Evolutionary conservation across 306 rosid genomes (phyloP), one percentile per base, ranked within the genome.

Genomic region (Luffa aegyptiaca): DNA sequence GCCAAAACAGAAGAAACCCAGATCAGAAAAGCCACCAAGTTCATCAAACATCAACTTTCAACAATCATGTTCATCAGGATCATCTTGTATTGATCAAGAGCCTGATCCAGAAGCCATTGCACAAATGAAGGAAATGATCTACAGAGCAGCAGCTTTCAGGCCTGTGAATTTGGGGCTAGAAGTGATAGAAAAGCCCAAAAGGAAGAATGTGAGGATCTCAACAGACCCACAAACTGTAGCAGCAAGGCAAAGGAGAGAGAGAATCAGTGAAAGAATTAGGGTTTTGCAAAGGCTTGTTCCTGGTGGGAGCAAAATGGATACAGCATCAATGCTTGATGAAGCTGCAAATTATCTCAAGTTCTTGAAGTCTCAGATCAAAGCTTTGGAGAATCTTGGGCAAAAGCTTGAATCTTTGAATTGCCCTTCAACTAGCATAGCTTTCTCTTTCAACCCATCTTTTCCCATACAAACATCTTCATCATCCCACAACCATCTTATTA

Each of bases 291-390:
- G 82, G 84, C 62, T 95, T 64, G 97, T 95, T 20, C 99, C 99
- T n/a, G 97, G 97, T 8, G 99, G 99, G 56, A 90, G 81, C 91
- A 95, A 91, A 84, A 92, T 95, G 99, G 99, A 95, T 83, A 93
- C 99, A 59, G 99, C 99, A 17, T 93, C 99, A 41, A 93, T 93
- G 94, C 99, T 95, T 51, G 97, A 93, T 71, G 99, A 95, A 62
- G 99, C 97, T 80, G 97, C 99, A 56, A 95, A 89, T 52, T 95
- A 95, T 79, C 97, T 95, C 69, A 93, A 90, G 88, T 95, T 95
- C 75, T 86, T 95, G 31, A 90, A 89, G 81, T 85, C 97, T 33
- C 99, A 95, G 79, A 88, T 95, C 58, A 90, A 91, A 79, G 94
- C 91, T 31, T 80, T 95, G 14, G 99, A 95, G 74, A 82, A 49